Conservation (phyloP, 371 early-diverging fungal genomes). For the Cokeromyces recurvatus region DNA sequence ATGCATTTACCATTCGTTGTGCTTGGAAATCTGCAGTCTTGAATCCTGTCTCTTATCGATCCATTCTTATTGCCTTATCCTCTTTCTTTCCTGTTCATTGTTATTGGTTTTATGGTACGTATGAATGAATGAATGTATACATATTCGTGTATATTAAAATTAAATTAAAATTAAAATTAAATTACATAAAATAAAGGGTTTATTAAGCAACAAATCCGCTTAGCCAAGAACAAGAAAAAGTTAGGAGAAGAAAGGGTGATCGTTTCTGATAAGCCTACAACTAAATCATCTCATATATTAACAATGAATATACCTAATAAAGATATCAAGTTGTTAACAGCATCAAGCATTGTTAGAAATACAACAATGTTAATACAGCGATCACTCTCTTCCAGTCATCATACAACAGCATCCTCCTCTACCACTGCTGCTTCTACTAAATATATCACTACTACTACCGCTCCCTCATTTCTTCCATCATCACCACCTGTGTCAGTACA, state of each 20-base stretch:
- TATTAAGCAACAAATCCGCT: constrained; percentile 21
- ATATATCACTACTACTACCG: background rate
- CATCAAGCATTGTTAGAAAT: too few species aligned
- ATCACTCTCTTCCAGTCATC: too few species aligned
- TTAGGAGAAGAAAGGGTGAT: background rate
- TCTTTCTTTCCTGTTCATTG: constrained; percentile 39
- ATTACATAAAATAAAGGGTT: constrained; percentile 14
- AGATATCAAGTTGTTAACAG: background rate
- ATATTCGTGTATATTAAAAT: background rate
- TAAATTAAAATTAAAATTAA: too few species aligned
- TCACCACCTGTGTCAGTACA: constrained; percentile 20
- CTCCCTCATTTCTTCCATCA: constrained; percentile 9
- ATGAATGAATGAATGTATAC: background rate
- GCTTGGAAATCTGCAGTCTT: constrained; percentile 3
- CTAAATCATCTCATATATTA: too few species aligned
- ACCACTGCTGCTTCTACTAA: constrained; percentile 1
- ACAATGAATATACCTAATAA: too few species aligned
- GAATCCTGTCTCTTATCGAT: constrained; percentile 5
- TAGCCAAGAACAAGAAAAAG: constrained; percentile 1
- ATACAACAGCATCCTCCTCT: too few species aligned
- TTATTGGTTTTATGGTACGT: constrained; percentile 45
- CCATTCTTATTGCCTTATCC: constrained; percentile 12
- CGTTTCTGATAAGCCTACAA: too few species aligned
- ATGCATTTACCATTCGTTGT: constrained; percentile 28
- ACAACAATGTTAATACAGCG: too few species aligned